Evolutionary conservation across 305 asterid species (phyloP), one percentile per base, ranked within the genome.

Genomic region (Fraxinus albicans): DNA sequence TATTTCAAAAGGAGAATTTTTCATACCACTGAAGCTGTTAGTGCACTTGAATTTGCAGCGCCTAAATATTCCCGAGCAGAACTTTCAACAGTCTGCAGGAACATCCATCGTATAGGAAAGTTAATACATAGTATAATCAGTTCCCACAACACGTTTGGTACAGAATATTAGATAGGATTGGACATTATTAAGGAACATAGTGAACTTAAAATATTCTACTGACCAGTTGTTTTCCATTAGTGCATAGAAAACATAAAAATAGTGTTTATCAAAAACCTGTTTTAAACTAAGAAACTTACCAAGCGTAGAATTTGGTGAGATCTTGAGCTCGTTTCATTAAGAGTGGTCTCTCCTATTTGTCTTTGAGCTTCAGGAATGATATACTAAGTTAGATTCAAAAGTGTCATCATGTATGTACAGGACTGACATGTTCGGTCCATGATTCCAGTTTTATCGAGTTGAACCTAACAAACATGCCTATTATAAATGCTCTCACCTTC

Each of bases 251-350:
- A 65, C 73, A 9, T 65, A 25, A 9, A 9, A 65, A 3, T 25
- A 65, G 10, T 38, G 17, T 36, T 58, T 27, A 12, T 75, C 67
- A 13, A 10, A 8, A 82, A 31, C 74, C 69, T 75, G 73, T 77
- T 70, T 79, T 35, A 23, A 63, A 23, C 75, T 47, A n/a, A 80
- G 72, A 79, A 85, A 75, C 86, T 23, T 88, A 96, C 99, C 96
- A 95, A 83, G 36, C 98, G 93, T 50, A 95, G 87, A 85, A 97
- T 97, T 88, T 95, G 98, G 84, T 95, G 99, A 83, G 99, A 95
- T 84, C 99, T 90, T 3, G 98, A 95, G 88, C 99, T 95, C 85
- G 88, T 33, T 86, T 95, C 99, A 81, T 95, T 95, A 38, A 95
- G 88, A 86, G 89, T 76, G 10, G 99, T 95, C 93, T 95, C 99